These are phyloP conservation scores for Conringia planisiliqua DNA, from an alignment of 345 rosid genomes.

Conservation along the genomic window DNA sequence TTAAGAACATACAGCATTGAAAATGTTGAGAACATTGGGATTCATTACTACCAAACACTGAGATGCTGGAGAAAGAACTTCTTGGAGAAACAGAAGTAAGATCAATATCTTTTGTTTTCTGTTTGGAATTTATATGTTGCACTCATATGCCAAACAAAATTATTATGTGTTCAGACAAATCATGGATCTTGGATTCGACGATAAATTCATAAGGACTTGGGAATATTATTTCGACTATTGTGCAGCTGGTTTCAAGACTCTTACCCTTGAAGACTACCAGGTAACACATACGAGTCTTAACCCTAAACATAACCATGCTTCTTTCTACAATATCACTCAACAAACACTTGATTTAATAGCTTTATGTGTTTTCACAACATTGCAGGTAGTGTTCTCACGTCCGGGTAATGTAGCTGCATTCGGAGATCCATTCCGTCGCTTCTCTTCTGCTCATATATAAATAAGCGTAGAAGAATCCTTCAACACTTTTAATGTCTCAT, in stretches of 20 bases:
- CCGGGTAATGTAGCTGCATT: conserved; percentile 63
- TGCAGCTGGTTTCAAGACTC: conserved; percentile 72
- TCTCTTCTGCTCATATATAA: conserved; percentile 31
- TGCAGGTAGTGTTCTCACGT: conserved; percentile 60
- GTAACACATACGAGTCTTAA: neutral
- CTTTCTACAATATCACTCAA: neutral
- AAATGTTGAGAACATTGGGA: conserved; percentile 74
- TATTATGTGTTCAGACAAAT: conserved; percentile 43
- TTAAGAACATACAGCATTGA: conserved; percentile 48
- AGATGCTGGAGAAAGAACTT: conserved; percentile 71
- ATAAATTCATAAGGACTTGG: conserved; percentile 81
- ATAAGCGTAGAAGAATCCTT: neutral
- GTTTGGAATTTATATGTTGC: neutral
- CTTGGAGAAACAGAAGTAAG: conserved; percentile 59
- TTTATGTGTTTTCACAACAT: neutral
- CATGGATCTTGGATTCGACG: conserved; percentile 54
- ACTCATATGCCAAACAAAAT: neutral
- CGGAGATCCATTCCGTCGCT: conserved; percentile 40
- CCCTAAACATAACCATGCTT: neutral
- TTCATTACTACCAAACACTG: conserved; percentile 73
- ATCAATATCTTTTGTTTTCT: neutral
- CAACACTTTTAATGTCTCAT: neutral
- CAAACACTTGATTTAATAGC: neutral
- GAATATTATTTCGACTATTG: conserved; percentile 82
- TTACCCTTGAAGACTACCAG: conserved; percentile 14